Evolutionary conservation across 108 stramenopile species (phyloP), one percentile per base, ranked within the genome.

Genomic region (Cyclotella cryptica): DNA sequence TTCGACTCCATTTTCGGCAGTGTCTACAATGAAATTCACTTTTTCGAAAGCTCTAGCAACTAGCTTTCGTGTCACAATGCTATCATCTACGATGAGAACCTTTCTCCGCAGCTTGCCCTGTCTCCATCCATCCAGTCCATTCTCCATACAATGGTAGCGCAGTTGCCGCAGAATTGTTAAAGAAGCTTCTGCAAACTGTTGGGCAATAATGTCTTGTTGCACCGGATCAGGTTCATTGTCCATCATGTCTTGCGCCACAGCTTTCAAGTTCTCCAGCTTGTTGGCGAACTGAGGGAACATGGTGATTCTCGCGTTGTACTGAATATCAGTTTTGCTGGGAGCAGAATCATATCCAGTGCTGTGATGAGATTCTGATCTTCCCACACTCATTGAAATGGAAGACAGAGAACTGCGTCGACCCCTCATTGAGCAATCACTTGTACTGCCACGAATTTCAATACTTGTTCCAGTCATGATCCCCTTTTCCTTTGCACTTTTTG

Each of bases 71-170:
- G 93, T 94, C 5, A 93, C 88, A 13, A 85, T 70, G 46, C 91
- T 92, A 67, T 96, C 96, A 81, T 96, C 96, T 27, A 96, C 91
- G 57, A 96, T 92, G 19, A 96, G 80, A 24, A 94, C 86, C 77
- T 96, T 96, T 35, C 96, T 71, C 49, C 90, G 87, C 43, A 91
- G 71, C 17, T 91, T 89, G 17, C 92, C 90, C 65, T 96, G 93
- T 70, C 96, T 69, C 96, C 96, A 96, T 0, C 96, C 96, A 72
- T 94, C 96, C 28, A 96, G 83, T 13, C 92, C 93, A 63, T 86
- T 91, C 57, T 94, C 92, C 96, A 96, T 96, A 63, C 96, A 96
- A 68, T 96, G 93, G 72, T 93, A 96, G n/a, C 96, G 84, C 10
- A 96, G 86, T 60, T 96, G 96, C 41, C 93, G 76, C 26, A 96